phyloP scores from a whole-genome alignment of 495 filamentous ascomycete genomes.

The Rhizodiscina lignyota region DNA sequence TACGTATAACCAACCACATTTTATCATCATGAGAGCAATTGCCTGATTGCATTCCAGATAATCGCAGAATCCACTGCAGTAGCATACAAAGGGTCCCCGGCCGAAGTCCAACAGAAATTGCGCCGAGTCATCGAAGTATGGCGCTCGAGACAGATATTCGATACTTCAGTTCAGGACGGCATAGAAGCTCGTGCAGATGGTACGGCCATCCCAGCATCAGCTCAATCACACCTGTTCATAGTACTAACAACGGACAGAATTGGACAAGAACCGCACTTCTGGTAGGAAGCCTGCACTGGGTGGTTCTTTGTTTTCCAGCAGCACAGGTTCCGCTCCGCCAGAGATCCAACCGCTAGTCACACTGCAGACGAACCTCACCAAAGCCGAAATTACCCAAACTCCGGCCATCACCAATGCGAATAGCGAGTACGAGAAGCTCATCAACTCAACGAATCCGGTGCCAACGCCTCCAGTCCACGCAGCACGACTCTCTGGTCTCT shows the following conservation, averaged over 20 bases:
- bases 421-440: constrained; percentile 65
- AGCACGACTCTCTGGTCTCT: constrained; percentile 68
- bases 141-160: constrained; percentile 78
- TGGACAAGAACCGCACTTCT: constrained; percentile 58
- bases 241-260: constrained; percentile 39
- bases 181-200: constrained; percentile 68
- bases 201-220: constrained; percentile 24
- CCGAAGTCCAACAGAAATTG: constrained; percentile 75
- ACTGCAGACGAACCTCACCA: constrained; percentile 54
- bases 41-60: constrained; percentile 25
- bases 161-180: constrained; percentile 52
- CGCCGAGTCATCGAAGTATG: constrained; percentile 85
- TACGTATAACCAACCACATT: constrained; percentile 14
- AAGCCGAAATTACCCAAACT: constrained; percentile 44
- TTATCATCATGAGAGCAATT: background rate
- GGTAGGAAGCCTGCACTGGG: constrained; percentile 50
- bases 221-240: background rate
- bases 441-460: constrained; percentile 42
- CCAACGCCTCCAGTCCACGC: constrained; percentile 81
- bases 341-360: constrained; percentile 62
- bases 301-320: constrained; percentile 43
- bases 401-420: constrained; percentile 50
- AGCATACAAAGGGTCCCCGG: constrained; percentile 73
- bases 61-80: constrained; percentile 70
- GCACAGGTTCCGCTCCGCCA: constrained; percentile 39